A percentile compares a stretch with the other conserved stretches of the same genome.
These are phyloP conservation scores for Cystobasidium onofrii DNA, from an alignment of 768 basidiomycete species.

Conservation along the genomic window DNA sequence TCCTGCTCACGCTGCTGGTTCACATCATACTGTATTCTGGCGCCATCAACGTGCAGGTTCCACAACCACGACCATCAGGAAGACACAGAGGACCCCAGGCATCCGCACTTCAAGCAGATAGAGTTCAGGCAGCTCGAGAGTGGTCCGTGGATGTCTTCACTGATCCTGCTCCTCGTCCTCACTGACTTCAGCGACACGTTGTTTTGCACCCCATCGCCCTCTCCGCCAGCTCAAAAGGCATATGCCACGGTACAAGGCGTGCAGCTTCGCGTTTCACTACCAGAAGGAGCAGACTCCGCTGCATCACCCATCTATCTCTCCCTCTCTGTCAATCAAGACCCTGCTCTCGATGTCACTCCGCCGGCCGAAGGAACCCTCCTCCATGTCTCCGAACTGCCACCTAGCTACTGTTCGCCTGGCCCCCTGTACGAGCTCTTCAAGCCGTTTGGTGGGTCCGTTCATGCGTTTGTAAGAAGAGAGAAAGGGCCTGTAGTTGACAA, in stretches of 20 bases:
- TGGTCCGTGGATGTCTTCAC: neutral
- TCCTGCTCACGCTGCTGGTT: too few relatives aligned
- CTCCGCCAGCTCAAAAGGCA: constrained; percentile 83
- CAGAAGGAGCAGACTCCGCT: constrained; percentile 53
- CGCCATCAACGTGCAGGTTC: neutral
- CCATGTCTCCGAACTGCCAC: constrained; percentile 74
- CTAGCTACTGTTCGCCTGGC: constrained; percentile 55
- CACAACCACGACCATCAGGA: neutral
- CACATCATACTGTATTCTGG: too few relatives aligned
- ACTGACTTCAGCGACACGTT: too few relatives aligned
- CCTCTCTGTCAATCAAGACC: constrained; percentile 69
- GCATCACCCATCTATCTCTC: constrained; percentile 58
- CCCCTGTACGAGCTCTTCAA: constrained; percentile 77
- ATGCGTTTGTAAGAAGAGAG: too few relatives aligned
- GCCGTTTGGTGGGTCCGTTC: constrained; percentile 68
- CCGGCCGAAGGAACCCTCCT: constrained; percentile 70
- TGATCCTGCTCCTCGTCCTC: too few relatives aligned
- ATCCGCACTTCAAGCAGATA: neutral
- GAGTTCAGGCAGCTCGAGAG: constrained; percentile 22
- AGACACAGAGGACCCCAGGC: neutral
- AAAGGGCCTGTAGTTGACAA: too few relatives aligned
- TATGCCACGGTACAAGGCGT: constrained; percentile 72
- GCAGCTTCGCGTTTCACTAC: constrained; percentile 47
- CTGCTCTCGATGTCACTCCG: constrained; percentile 63
- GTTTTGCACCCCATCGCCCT: too few relatives aligned